phyloP scores from a whole-genome alignment of 2,329 filamentous ascomycete species.

The Cordyceps cicadae region DNA sequence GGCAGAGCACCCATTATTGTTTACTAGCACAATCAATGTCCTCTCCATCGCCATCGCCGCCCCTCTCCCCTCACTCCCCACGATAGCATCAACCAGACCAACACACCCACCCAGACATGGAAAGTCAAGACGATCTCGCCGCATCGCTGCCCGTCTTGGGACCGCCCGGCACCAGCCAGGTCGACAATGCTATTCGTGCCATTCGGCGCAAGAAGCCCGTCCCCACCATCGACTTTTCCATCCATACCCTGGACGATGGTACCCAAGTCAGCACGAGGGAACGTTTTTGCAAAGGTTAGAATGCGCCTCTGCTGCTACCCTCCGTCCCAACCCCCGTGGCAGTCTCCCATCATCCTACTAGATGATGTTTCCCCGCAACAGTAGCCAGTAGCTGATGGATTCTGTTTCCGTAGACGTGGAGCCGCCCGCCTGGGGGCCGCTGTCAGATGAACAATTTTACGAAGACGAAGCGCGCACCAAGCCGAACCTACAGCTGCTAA shows the following conservation, averaged over 20 bases:
- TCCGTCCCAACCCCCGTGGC: neutral
- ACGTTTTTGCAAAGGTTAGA: slow-evolving; percentile 92
- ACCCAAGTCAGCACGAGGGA: slow-evolving; percentile 90
- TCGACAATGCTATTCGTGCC: slow-evolving; percentile 86
- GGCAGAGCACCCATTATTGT: neutral
- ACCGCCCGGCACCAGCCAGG: slow-evolving; percentile 47
- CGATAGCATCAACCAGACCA: neutral
- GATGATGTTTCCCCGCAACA: neutral
- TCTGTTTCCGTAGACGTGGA: slow-evolving; percentile 66
- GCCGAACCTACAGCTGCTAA: slow-evolving; percentile 87
- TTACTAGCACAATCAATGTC: slow-evolving; percentile 1
- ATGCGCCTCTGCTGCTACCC: neutral
- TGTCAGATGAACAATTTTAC: slow-evolving; percentile 90
- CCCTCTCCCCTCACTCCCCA: neutral
- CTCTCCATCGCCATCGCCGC: neutral
- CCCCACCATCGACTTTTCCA: slow-evolving; percentile 96
- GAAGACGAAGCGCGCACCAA: slow-evolving; percentile 77
- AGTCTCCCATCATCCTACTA: neutral
- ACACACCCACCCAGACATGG: neutral
- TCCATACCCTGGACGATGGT: slow-evolving; percentile 98
- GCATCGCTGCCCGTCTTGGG: slow-evolving; percentile 32
- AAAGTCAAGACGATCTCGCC: slow-evolving; percentile 24
- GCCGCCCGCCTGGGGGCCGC: slow-evolving; percentile 87
- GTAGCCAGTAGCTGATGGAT: slow-evolving; percentile 4
- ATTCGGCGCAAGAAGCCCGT: slow-evolving; percentile 91